Base-by-base conservation (phyloP, 2,329 filamentous ascomycete species). In the Diplocarpon rosae region DNA sequence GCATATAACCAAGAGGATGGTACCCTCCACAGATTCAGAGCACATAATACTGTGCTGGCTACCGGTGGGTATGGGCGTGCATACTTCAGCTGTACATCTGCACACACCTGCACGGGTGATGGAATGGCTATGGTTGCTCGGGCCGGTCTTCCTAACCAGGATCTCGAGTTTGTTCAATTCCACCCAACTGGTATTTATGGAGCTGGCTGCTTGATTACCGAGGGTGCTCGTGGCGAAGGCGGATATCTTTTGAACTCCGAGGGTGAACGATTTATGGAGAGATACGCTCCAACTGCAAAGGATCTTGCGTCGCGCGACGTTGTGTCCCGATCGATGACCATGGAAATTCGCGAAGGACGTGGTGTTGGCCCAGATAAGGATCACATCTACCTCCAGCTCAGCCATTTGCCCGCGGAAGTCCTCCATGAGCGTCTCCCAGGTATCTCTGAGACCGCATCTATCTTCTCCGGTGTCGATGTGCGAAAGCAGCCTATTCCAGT, bases 141-240 rank as follows among this genome's bases (percentile, higher is more conserved):
- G 71, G 92, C 92, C 51, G 92, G 92, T 66, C 83, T 98, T 33
- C 90, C 92, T 60, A 95, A 95, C 76, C 92, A 98, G 73, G 92
- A 98, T 82, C 77, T 96, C 53, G 92, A 98, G 67, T 98, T 98
- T 69, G 92, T 98, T 52, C 90, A 98, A 71, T 98, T 98, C 79
- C 90, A 98, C 68, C 90, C 90, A 45, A 95, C 90, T 56, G 90
- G 90, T 78, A 96, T 98, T 70, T 98, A 98, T 67, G 92, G 92
- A 62, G 92, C 90, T 61, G 90, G 90, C 56, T 94, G 90, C 69
- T 72, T 98, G 75, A 98, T 98, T 63, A 96, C 92, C 11, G 90
- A 98, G 71, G 90, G 90, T 59, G 87, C 90, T 58, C 87, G 92
- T 75, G 92, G 92, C 72, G 92, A 96, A 75, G 90, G 90, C 75